phyloP scores from a whole-genome alignment of 2,329 filamentous ascomycete species.

The Pezicula radicicola region DNA sequence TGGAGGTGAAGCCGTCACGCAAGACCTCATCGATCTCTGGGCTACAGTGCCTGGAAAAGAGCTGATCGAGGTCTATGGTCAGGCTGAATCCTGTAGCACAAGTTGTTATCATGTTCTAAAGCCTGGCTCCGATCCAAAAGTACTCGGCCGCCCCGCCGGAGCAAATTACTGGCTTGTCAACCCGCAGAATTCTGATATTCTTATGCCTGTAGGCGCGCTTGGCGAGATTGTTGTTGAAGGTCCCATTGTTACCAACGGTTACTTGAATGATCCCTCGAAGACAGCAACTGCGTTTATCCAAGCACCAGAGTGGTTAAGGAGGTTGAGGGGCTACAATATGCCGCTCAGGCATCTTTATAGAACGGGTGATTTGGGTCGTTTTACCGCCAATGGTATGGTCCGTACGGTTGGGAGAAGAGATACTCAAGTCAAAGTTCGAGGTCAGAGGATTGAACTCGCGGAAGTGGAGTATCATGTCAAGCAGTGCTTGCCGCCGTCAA shows the following conservation, averaged over 20 bases:
- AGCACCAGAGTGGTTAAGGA: slow-evolving; percentile 44
- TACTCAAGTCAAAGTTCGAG: no score
- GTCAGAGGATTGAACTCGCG: no score
- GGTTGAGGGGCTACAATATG: no score
- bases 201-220: slow-evolving; percentile 22
- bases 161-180: slow-evolving; percentile 34
- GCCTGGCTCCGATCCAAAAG: slow-evolving; percentile 1
- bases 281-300: slow-evolving; percentile 56
- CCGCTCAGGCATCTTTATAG: no score
- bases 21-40: slow-evolving; percentile 28
- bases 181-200: slow-evolving; percentile 11
- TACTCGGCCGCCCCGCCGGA: slow-evolving; percentile 19
- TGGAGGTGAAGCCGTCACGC: slow-evolving; percentile 31
- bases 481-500: no score
- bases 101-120: slow-evolving; percentile 6
- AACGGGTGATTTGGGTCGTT: no score
- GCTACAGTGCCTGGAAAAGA: slow-evolving; percentile 32
- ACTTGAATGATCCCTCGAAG: slow-evolving; percentile 55
- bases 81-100: slow-evolving; percentile 21
- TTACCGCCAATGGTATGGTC: no score
- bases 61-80: slow-evolving; percentile 41
- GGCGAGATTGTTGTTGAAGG: slow-evolving; percentile 34
- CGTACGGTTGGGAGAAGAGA: slow-evolving; percentile 19
- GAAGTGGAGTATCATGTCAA: no score
- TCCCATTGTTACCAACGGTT: slow-evolving; percentile 60